A percentile compares a stretch with the other conserved stretches of the same genome.
phyloP scores from a whole-genome alignment of 176 grass and related monocot species.

The Tuctoria greenei region DNA sequence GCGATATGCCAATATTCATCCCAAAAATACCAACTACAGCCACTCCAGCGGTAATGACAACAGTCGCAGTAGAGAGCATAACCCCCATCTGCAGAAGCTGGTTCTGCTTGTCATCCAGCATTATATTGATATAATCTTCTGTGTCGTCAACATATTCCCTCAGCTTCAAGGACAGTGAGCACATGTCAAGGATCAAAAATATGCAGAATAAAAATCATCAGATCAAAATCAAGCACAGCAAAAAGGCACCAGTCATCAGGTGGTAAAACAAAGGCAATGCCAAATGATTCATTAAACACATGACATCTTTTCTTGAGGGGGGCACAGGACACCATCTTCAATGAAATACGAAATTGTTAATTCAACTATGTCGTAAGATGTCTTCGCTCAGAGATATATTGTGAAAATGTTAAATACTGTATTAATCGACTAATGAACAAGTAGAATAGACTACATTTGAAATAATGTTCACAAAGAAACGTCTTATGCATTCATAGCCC shows the following conservation, averaged over 20 bases:
- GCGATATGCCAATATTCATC: conserved; percentile 67
- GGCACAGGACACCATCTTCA: not conserved
- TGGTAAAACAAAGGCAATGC: not conserved
- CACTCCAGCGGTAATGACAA: conserved; percentile 63
- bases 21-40: conserved; percentile 67
- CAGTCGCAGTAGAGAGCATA: conserved; percentile 68
- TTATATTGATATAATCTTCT: conserved; percentile 79
- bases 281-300: not conserved
- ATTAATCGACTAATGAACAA: not conserved
- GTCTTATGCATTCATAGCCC: not conserved
- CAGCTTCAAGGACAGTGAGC: conserved; percentile 38
- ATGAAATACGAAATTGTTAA: not conserved
- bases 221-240: not conserved
- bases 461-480: not conserved
- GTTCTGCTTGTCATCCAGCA: conserved; percentile 72
- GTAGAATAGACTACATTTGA: not conserved
- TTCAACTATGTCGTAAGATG: not conserved
- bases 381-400: not conserved
- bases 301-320: not conserved
- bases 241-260: not conserved
- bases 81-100: conserved; percentile 76
- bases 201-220: not conserved
- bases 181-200: not conserved
- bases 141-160: conserved; percentile 75
- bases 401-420: not conserved